Evolutionary conservation across 2,329 filamentous ascomycete species (phyloP).

Genomic region (Stachybotrys chlorohalonatus): DNA sequence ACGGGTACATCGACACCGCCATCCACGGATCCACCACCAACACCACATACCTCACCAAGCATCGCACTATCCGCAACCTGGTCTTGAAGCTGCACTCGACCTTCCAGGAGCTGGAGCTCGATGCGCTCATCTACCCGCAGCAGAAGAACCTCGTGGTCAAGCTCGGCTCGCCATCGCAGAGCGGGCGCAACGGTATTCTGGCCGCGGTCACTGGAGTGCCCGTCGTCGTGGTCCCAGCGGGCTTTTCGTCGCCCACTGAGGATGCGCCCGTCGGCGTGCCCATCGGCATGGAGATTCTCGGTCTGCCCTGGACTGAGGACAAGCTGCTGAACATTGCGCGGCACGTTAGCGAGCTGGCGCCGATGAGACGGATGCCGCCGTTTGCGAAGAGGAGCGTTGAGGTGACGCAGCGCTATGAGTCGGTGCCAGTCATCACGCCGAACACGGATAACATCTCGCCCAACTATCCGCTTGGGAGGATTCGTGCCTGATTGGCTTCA

Average conservation of each 20-base stretch:
- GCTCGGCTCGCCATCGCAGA: constrained; percentile 2
- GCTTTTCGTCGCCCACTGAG: constrained; percentile 1
- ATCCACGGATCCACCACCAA: constrained; percentile 38
- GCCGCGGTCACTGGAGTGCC: constrained; percentile 3
- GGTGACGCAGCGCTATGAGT: neutral
- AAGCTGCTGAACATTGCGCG: constrained; percentile 3
- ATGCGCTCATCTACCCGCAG: constrained; percentile 4
- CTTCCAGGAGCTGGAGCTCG: neutral
- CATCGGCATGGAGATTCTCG: constrained; percentile 5
- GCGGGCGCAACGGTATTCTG: constrained; percentile 3
- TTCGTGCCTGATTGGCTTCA: neutral
- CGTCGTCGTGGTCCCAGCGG: constrained; percentile 3
- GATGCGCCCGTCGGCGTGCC: constrained; percentile 2
- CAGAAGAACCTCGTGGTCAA: constrained; percentile 4
- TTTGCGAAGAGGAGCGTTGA: neutral
- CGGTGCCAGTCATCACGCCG: neutral
- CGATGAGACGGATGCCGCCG: neutral
- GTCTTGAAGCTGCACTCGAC: neutral
- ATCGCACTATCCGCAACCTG: neutral
- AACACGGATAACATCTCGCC: neutral
- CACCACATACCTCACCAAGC: neutral
- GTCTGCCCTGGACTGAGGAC: constrained; percentile 2
- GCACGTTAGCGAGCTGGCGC: neutral
- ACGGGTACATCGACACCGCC: constrained; percentile 41
- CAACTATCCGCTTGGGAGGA: neutral